Evolutionary conservation across 228 moss, liverwort and hornwort species (phyloP).

Genomic region (Sphagnum fallax): DNA sequence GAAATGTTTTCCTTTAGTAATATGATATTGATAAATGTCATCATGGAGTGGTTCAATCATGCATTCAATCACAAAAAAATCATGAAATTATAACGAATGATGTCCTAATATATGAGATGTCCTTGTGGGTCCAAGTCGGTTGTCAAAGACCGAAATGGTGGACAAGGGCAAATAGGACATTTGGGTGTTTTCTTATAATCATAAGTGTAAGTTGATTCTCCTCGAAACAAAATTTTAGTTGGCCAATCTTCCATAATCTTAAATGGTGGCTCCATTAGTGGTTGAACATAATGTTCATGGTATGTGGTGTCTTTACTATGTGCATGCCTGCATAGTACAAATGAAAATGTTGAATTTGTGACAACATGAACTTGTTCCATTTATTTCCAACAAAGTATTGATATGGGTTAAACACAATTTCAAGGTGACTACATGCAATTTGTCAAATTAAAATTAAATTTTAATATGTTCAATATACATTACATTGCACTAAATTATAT

Average conservation of each 20-base stretch:
- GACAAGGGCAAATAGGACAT: constrained; percentile 8
- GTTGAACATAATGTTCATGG: constrained; percentile 1
- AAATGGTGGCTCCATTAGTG: background rate
- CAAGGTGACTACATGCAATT: background rate
- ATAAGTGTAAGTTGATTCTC: constrained; percentile 8
- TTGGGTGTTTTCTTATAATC: constrained; percentile 4
- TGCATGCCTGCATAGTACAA: constrained; percentile 2
- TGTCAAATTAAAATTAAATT: background rate
- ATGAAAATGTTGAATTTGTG: background rate
- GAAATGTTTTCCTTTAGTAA: too few relatives aligned
- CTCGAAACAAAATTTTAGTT: constrained; percentile 5
- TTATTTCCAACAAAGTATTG: too few relatives aligned
- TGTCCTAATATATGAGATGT: constrained; percentile 1
- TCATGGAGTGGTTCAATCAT: too few relatives aligned
- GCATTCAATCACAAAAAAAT: too few relatives aligned
- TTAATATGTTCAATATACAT: background rate
- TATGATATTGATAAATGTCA: too few relatives aligned
- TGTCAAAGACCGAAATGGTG: background rate
- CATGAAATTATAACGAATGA: too few relatives aligned
- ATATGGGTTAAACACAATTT: too few relatives aligned
- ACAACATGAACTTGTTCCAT: background rate
- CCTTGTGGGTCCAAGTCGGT: constrained; percentile 5
- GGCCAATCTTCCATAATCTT: constrained; percentile 3
- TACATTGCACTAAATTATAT: background rate
- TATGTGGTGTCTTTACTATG: constrained; percentile 5